phyloP scores from a whole-genome alignment of 352 stramenopile genomes.

The Thalassiosira mediterranea region DNA sequence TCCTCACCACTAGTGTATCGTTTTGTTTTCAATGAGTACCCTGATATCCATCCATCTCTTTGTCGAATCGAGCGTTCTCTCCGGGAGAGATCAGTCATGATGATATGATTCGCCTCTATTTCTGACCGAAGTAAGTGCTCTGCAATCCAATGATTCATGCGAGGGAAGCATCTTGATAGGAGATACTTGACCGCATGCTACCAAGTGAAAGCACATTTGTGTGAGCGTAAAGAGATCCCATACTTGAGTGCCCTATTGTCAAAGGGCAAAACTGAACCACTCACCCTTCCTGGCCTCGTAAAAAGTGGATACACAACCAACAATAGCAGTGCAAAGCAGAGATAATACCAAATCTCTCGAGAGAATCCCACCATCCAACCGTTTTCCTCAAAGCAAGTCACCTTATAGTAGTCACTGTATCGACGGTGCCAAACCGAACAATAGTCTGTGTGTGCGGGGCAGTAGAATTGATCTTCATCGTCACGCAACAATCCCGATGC shows the following conservation, averaged over 20 bases:
- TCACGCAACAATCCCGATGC: not conserved
- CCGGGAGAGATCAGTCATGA: not conserved
- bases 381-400: conserved; percentile 10
- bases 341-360: conserved; percentile 17
- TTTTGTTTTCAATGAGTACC: conserved; percentile 26
- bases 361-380: not conserved
- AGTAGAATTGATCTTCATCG: conserved; percentile 14
- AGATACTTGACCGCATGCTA: conserved; percentile 22
- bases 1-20: conserved; percentile 1
- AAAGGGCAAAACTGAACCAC: too few species aligned
- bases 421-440: not conserved
- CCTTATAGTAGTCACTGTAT: not conserved
- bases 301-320: conserved; percentile 8
- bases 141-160: conserved; percentile 25
- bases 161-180: conserved; percentile 9
- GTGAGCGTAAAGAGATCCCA: too few species aligned
- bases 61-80: conserved; percentile 1
- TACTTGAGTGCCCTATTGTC: too few species aligned
- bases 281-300: conserved; percentile 8
- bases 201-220: conserved; percentile 4
- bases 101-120: not conserved
- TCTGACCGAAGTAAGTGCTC: conserved; percentile 17
- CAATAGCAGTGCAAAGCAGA: conserved; percentile 5
- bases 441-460: conserved; percentile 1
- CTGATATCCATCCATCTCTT: conserved; percentile 21